Base-by-base conservation (phyloP, 495 filamentous ascomycete species). In the Pseudevernia furfuracea region DNA sequence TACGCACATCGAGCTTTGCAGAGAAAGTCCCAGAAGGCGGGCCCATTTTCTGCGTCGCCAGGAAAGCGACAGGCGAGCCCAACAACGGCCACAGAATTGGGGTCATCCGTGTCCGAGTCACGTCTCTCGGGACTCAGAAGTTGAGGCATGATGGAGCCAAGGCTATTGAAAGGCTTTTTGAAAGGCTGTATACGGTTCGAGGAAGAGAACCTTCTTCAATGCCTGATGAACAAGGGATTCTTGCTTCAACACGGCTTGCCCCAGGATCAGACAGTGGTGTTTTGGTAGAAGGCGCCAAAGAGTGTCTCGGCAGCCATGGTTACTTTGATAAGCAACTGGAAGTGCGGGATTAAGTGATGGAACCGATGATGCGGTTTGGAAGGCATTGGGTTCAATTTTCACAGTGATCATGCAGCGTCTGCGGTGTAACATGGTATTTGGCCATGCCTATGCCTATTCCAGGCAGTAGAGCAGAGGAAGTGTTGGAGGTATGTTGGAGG, bases 1-100 rank as follows among this genome's bases (percentile, higher is more conserved):
- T 23, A 68, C 49, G 34, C 76, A 62, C 79, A 79, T 14, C 71
- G 66, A 17, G 73, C 76, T 30, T 70, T 69, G 21, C 72, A 70
- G 15, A 78, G 75, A 8, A 86, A 69, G 23, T 85, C 78, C 82
- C 83, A 86, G 60, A 87, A 82, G 55, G 81, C 76, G 28, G 80
- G 80, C 15, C 81, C 76, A 21, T 74, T 83, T n/a, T 77, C 73
- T 25, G 82, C 82, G 59, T 80, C 72, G 21, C 77, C 78, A 12
- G 80, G 78, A 17, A 82, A 71, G 28, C 79, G 73, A 58, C 79
- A 79, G 23, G 80, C 69, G 71, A 80, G 76, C 12, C 80, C 80
- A 23, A 84, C 73, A 19, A 84, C 72, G 37, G 80, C 80, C 44
- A 79, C 65, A n/a, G 73, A 68, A 38, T 75, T 67, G 1, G 71